Evolutionary conservation across 805 yeast genomes (phyloP).

Genomic region (Kodamaea lidongshanica): DNA sequence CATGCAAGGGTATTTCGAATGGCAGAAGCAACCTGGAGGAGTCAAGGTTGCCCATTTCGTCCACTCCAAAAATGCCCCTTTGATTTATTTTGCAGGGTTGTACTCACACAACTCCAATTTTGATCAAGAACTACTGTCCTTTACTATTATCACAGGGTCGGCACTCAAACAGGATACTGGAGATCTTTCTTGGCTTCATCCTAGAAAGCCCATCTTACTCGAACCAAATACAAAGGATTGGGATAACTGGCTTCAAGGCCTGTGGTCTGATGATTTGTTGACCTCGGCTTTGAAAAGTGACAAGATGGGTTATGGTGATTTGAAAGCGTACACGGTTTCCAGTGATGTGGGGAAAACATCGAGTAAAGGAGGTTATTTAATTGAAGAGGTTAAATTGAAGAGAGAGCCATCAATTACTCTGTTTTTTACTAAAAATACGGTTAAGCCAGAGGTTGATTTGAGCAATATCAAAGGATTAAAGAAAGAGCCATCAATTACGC

Average conservation of each 20-base stretch:
- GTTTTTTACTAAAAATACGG: constrained; percentile 18
- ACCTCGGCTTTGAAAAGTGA: constrained; percentile 34
- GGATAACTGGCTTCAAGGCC: constrained; percentile 50
- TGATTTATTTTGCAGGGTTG: constrained; percentile 58
- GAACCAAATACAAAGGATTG: constrained; percentile 54
- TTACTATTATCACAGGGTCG: constrained; percentile 67
- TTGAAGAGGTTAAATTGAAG: constrained; percentile 18
- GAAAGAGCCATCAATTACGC: too few species aligned
- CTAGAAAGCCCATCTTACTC: constrained; percentile 70
- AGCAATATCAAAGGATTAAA: too few species aligned
- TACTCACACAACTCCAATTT: constrained; percentile 33
- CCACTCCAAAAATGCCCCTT: constrained; percentile 42
- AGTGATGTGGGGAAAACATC: constrained; percentile 58
- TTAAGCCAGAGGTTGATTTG: not conserved
- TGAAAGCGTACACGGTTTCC: constrained; percentile 52
- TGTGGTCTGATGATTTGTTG: constrained; percentile 36
- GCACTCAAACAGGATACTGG: constrained; percentile 43
- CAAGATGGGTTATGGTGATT: constrained; percentile 25
- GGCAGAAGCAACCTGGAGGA: constrained; percentile 41
- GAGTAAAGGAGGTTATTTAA: constrained; percentile 40
- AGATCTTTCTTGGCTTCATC: constrained; percentile 62
- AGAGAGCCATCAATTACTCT: constrained; percentile 21
- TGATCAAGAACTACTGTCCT: constrained; percentile 36
- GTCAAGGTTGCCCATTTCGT: constrained; percentile 63
- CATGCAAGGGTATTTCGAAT: constrained; percentile 80